Evolutionary conservation across 345 rosid genomes (phyloP).

Genomic region (Salix suchowensis): DNA sequence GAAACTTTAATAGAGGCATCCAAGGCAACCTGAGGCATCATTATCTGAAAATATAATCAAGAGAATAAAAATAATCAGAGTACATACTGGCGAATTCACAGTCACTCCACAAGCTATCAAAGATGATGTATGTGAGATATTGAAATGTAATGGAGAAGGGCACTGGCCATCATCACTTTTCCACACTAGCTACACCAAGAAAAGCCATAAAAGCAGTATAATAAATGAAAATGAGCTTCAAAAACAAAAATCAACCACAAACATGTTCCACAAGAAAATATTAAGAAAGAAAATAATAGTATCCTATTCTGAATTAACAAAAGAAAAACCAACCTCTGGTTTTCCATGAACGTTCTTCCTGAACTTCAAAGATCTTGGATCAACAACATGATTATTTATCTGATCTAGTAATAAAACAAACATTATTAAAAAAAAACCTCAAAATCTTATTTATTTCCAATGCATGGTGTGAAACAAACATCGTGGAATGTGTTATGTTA

Average conservation of each 20-base stretch:
- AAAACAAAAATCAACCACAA: not conserved
- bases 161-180: slow-evolving; percentile 24
- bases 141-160: slow-evolving; percentile 57
- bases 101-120: slow-evolving; percentile 87
- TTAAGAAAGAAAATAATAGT: not conserved
- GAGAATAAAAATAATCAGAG: not conserved
- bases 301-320: not conserved
- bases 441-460: not conserved
- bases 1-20: not conserved
- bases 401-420: slow-evolving; percentile 12
- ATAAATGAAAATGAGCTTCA: not conserved
- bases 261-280: not conserved
- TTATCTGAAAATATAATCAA: not conserved
- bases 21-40: not conserved
- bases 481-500: not conserved
- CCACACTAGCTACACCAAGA: slow-evolving; percentile 61
- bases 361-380: slow-evolving; percentile 69
- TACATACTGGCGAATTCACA: slow-evolving; percentile 47
- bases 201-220: not conserved
- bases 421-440: not conserved
- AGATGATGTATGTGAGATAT: slow-evolving; percentile 77
- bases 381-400: slow-evolving; percentile 28
- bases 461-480: not conserved
- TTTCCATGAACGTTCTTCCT: slow-evolving; percentile 75
- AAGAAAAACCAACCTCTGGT: slow-evolving; percentile 69